Percentiles rank a stretch among this genome's conserved stretches.
Conservation (phyloP, 495 filamentous ascomycete genomes). For the Talaromyces adpressus region DNA sequence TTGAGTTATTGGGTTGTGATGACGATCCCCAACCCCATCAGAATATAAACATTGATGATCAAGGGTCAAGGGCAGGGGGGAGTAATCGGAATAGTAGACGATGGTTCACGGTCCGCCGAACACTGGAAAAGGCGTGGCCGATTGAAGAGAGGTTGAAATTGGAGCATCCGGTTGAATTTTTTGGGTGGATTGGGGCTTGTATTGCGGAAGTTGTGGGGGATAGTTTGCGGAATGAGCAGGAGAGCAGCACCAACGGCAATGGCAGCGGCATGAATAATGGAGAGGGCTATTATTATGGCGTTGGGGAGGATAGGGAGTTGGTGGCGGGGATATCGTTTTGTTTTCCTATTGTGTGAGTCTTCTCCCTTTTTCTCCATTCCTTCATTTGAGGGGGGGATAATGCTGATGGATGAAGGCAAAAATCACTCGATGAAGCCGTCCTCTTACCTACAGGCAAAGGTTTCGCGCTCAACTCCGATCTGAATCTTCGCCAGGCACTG, state of each 20-base stretch:
- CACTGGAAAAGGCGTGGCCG: slow-evolving; percentile 62
- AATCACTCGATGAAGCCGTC: slow-evolving; percentile 59
- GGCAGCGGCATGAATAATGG: slow-evolving; percentile 15
- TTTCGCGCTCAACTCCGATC: slow-evolving; percentile 58
- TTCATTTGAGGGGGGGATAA: too few species aligned
- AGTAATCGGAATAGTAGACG: slow-evolving; percentile 9
- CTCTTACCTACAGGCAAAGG: slow-evolving; percentile 77
- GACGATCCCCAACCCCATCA: background rate
- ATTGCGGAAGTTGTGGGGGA: slow-evolving; percentile 59
- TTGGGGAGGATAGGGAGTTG: slow-evolving; percentile 28
- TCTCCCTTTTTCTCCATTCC: too few species aligned
- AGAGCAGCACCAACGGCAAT: background rate
- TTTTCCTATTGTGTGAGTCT: slow-evolving; percentile 66
- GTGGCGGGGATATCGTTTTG: slow-evolving; percentile 71
- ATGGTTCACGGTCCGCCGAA: slow-evolving; percentile 39
- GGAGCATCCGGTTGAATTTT: slow-evolving; percentile 59
- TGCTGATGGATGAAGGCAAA: slow-evolving; percentile 52
- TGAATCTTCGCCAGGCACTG: slow-evolving; percentile 62
- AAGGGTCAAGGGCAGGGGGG: background rate
- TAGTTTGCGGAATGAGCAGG: slow-evolving; percentile 22
- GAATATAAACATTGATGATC: background rate
- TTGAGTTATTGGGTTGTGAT: slow-evolving; percentile 49
- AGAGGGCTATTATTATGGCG: slow-evolving; percentile 8
- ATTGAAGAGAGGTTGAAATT: slow-evolving; percentile 66
- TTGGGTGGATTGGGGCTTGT: slow-evolving; percentile 66